phyloP scores from a whole-genome alignment of 2,329 filamentous ascomycete genomes.

The Ophiocordyceps australis region DNA sequence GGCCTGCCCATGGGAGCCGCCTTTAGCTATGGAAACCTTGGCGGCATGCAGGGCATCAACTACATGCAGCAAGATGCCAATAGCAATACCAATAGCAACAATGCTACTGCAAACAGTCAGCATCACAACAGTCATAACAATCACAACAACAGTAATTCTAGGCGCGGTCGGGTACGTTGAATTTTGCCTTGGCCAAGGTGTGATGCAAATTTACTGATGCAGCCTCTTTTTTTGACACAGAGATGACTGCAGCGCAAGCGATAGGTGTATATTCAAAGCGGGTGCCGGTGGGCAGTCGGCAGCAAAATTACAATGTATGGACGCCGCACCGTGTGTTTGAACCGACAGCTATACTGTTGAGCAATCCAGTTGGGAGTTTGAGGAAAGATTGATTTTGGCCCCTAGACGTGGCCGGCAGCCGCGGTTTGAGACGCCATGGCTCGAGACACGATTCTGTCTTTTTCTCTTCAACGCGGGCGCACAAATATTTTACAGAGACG shows the following conservation, averaged over 20 bases:
- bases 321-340: no score
- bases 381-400: constrained; percentile 1
- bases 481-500: neutral
- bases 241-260: no score
- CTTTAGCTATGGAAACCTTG: constrained; percentile 27
- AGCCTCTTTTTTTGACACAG: no score
- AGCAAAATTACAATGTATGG: no score
- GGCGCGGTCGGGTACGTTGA: constrained; percentile 40
- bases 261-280: no score
- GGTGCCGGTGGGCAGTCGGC: no score
- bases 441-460: neutral
- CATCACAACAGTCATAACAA: no score
- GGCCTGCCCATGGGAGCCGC: constrained; percentile 22
- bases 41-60: constrained; percentile 26
- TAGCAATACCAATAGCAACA: no score
- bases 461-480: neutral
- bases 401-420: constrained; percentile 1
- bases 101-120: no score
- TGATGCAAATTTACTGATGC: constrained; percentile 7
- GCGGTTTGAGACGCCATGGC: no score
- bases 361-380: constrained; percentile 1
- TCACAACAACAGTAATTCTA: constrained; percentile 32
- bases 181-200: constrained; percentile 3
- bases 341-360: neutral
- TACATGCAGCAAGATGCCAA: constrained; percentile 31